These are phyloP conservation scores for Nannizziopsis barbatae DNA, from an alignment of 2,329 filamentous ascomycete genomes.

Conservation along the genomic window DNA sequence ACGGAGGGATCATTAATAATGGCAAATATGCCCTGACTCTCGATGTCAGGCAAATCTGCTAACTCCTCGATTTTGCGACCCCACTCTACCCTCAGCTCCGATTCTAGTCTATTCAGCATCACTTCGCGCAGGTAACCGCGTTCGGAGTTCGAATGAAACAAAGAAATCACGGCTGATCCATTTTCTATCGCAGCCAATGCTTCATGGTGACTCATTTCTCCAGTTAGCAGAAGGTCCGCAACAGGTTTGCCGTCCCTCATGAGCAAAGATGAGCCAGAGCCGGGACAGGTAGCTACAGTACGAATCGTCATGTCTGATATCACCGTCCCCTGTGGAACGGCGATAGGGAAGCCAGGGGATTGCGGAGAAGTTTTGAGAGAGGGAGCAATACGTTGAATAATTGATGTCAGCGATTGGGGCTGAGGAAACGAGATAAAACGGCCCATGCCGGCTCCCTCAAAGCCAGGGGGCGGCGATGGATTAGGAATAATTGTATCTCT, in stretches of 20 bases:
- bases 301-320: conserved; percentile 48
- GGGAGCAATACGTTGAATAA: conserved; percentile 52
- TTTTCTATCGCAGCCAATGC: conserved; percentile 76
- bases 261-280: conserved; percentile 64
- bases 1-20: conserved; percentile 44
- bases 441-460: conserved; percentile 48
- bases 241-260: conserved; percentile 44
- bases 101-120: conserved; percentile 55
- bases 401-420: conserved; percentile 42
- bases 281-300: conserved; percentile 77
- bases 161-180: conserved; percentile 67
- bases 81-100: conserved; percentile 49
- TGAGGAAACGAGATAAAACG: conserved; percentile 46
- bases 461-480: conserved; percentile 25
- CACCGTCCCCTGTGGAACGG: conserved; percentile 48
- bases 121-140: conserved; percentile 64
- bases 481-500: conserved; percentile 39
- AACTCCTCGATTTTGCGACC: conserved; percentile 36
- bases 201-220: conserved; percentile 88
- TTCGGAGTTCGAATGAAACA: conserved; percentile 93
- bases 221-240: conserved; percentile 77
- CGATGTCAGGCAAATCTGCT: conserved; percentile 20
- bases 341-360: conserved; percentile 53
- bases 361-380: conserved; percentile 57
- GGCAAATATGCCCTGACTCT: conserved; percentile 34